A percentile compares a stretch with the other conserved stretches of the same genome.
Conservation (phyloP, 352 stramenopile genomes). For the Pythium sukuiense region DNA sequence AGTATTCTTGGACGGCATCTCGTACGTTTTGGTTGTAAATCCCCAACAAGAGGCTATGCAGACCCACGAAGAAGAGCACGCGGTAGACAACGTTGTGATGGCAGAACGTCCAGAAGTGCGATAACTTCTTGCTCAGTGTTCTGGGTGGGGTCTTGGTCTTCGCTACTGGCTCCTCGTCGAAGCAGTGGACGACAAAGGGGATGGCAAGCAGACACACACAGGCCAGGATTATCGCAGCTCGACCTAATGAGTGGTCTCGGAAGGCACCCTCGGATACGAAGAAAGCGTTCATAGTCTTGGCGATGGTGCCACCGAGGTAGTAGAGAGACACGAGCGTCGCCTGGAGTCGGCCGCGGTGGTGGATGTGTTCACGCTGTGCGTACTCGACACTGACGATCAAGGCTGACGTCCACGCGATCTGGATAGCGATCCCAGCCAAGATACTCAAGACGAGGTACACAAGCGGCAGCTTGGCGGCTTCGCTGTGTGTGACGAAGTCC, state of each 20-base stretch:
- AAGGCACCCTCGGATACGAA: not conserved
- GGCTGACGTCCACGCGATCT: conserved; percentile 20
- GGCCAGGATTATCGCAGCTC: not conserved
- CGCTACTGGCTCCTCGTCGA: not conserved
- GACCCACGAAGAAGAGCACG: conserved; percentile 14
- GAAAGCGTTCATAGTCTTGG: not conserved
- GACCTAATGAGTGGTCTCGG: not conserved
- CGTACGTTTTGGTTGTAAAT: conserved; percentile 20
- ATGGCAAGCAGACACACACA: not conserved
- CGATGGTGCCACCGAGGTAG: conserved; percentile 3
- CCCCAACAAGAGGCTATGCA: conserved; percentile 14
- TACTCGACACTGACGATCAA: conserved; percentile 19
- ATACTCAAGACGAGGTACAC: conserved; percentile 11
- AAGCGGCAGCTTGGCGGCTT: too few relatives aligned
- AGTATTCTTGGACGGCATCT: conserved; percentile 16
- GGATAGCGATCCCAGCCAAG: conserved; percentile 7
- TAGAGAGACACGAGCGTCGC: conserved; percentile 12
- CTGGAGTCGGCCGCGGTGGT: conserved; percentile 18
- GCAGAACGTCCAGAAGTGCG: conserved; percentile 21
- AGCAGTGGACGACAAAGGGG: conserved; percentile 1
- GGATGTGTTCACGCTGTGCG: conserved; percentile 23
- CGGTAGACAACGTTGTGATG: conserved; percentile 23
- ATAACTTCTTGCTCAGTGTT: not conserved
- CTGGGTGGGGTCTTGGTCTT: too few relatives aligned
- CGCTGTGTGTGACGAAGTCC: too few relatives aligned